Evolutionary conservation across 805 yeast species (phyloP), one percentile per base, ranked within the genome.

Genomic region (Cephaloascus albidus): DNA sequence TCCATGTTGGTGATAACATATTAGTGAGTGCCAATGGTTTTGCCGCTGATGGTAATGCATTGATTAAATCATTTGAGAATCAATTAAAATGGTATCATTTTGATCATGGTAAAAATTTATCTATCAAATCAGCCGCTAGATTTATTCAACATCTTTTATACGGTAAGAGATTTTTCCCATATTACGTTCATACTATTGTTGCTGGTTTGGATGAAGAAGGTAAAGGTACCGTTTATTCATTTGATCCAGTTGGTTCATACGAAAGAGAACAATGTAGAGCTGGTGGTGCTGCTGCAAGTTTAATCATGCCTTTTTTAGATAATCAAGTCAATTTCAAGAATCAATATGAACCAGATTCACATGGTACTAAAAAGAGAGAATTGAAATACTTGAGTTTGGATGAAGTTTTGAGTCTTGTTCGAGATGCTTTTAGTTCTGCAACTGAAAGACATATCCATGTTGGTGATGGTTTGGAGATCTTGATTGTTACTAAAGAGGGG

Each of bases 401-500:
- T 2, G 95, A 89, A 65, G 97, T 88, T 18, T 67, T 93, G 53
- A 74, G 79, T 50, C 68, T 93, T 46, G 97, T 93, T 31, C 81
- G 79, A 59, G 98, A 93, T 63, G 95, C 98, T 4, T 93, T 93
- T 57, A 72, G 87, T 18, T 87, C 96, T 6, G 98, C 96, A 17
- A 90, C 97, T 16, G 98, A 93, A 66, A 84, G 98, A 73, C 97
- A 93, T 63, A 93, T 93, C 51, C 94, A 89, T 50, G 97, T 93
- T 39, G 98, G 98, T 68, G 98, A 93, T 68, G 95, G 93, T 4
- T 72, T 93, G 46, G 96, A 93, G 61, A 81, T 93, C 37, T 68
- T 84, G 47, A 85, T 93, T 50, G 89, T 90, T 43, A 87, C 97
- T 12, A 89, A 88, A 58, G 96, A 88, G 18, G 98, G 98, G 38